Evolutionary conservation across 1,284 basidiomycete species (phyloP).

Genomic region (Mycena citricolor): DNA sequence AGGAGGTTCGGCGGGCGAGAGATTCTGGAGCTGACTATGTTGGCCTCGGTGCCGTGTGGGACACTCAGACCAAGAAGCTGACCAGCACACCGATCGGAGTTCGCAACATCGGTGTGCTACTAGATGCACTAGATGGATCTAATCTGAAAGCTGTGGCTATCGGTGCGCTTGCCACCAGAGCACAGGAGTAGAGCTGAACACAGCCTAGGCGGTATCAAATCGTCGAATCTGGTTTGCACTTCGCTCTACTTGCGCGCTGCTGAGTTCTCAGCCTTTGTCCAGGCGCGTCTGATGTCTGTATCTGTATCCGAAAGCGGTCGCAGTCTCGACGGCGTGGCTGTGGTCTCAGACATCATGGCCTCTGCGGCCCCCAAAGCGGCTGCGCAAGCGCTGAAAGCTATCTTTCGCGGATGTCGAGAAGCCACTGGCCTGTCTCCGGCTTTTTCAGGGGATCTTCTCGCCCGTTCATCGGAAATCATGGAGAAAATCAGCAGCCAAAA

Average conservation of each 20-base stretch:
- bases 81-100: conserved; percentile 60
- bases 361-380: conserved; percentile 62
- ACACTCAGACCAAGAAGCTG: conserved; percentile 72
- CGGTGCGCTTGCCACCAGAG: conserved; percentile 55
- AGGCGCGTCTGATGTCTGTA: conserved; percentile 65
- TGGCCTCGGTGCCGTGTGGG: conserved; percentile 82
- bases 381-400: conserved; percentile 49
- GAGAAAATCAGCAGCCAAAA: conserved; percentile 47
- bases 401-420: conserved; percentile 44
- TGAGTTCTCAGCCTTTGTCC: background rate
- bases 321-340: conserved; percentile 79
- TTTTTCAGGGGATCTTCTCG: conserved; percentile 26
- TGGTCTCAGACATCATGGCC: conserved; percentile 87
- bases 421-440: conserved; percentile 4
- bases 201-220: conserved; percentile 80
- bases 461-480: conserved; percentile 43
- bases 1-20: conserved; percentile 60
- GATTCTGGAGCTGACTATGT: conserved; percentile 77
- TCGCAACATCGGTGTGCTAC: conserved; percentile 63
- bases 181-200: background rate
- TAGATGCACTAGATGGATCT: conserved; percentile 64
- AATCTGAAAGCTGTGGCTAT: conserved; percentile 77
- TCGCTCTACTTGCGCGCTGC: background rate
- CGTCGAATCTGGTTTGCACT: conserved; percentile 56
- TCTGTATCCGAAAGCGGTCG: conserved; percentile 58